These are phyloP conservation scores for Vaccinium corymbosum DNA, from an alignment of 148 eudicot genomes.

Conservation along the genomic window DNA sequence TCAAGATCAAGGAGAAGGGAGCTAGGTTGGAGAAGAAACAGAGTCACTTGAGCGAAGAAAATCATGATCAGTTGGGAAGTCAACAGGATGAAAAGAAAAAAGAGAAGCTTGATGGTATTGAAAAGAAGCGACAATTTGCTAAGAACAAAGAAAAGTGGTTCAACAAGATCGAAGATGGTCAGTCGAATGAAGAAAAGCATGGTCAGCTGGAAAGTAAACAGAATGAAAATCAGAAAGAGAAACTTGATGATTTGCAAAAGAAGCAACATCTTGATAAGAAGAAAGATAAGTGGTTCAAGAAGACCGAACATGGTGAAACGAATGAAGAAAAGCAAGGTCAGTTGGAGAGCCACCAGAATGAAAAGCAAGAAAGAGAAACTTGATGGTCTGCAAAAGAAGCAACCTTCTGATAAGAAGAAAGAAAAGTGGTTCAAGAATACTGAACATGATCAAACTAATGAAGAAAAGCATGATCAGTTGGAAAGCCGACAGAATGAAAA, in stretches of 20 bases:
- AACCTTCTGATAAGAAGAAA: not conserved
- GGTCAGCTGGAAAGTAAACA: not conserved
- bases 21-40: not conserved
- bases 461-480: slow-evolving; percentile 18
- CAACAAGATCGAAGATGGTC: not conserved
- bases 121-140: slow-evolving; percentile 3
- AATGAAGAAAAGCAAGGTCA: slow-evolving; percentile 18
- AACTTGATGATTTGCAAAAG: slow-evolving; percentile 1
- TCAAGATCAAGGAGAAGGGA: not conserved
- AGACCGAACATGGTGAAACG: slow-evolving; percentile 3
- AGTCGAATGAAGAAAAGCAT: not conserved
- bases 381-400: not conserved
- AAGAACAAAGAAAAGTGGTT: slow-evolving; percentile 1
- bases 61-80: not conserved
- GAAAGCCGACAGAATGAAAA: slow-evolving; percentile 20
- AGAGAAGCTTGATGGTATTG: not conserved
- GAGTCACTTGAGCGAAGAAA: not conserved
- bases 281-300: not conserved
- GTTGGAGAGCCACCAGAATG: not conserved
- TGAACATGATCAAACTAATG: slow-evolving; percentile 9
- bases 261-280: not conserved
- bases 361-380: slow-evolving; percentile 3
- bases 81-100: not conserved
- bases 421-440: not conserved
- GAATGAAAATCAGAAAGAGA: not conserved